Evolutionary conservation across 805 yeast species (phyloP).

Genomic region (Zygotorulaspora florentina): DNA sequence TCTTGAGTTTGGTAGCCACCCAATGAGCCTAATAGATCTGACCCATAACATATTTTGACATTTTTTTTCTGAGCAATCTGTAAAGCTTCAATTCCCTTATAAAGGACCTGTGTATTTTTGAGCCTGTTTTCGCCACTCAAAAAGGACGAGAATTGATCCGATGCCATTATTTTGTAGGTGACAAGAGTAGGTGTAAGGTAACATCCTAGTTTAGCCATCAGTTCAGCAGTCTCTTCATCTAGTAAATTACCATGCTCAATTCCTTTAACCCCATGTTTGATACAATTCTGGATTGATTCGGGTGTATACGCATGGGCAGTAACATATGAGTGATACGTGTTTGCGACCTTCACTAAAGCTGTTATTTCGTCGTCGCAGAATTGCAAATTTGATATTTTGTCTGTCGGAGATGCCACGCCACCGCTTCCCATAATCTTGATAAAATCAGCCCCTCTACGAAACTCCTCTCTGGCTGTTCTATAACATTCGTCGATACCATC

Average conservation of each 20-base stretch:
- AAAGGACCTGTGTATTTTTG: slow-evolving; percentile 10
- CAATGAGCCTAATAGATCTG: slow-evolving; percentile 12
- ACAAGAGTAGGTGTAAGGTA: slow-evolving; percentile 14
- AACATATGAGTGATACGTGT: slow-evolving; percentile 12
- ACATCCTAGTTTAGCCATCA: slow-evolving; percentile 11
- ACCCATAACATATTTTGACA: slow-evolving; percentile 14
- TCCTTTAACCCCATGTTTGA: slow-evolving; percentile 12
- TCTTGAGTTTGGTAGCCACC: slow-evolving; percentile 16
- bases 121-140: slow-evolving; percentile 4
- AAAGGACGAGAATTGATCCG: slow-evolving; percentile 12
- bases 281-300: slow-evolving; percentile 11
- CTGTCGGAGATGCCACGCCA: slow-evolving; percentile 17
- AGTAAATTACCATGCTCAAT: slow-evolving; percentile 14
- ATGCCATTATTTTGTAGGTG: slow-evolving; percentile 13
- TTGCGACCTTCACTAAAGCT: slow-evolving; percentile 12
- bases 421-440: slow-evolving; percentile 15
- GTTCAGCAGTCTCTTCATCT: slow-evolving; percentile 11
- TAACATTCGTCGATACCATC: slow-evolving; percentile 14
- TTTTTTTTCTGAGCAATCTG: slow-evolving; percentile 9
- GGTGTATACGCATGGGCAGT: slow-evolving; percentile 17
- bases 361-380: slow-evolving; percentile 14
- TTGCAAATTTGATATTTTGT: slow-evolving; percentile 12
- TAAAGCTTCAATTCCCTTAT: slow-evolving; percentile 10
- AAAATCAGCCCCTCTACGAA: slow-evolving; percentile 15
- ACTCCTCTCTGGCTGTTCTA: slow-evolving; percentile 13